Conservation (phyloP, 2,329 filamentous ascomycete species). For the Pseudogymnoascus sp. region DNA sequence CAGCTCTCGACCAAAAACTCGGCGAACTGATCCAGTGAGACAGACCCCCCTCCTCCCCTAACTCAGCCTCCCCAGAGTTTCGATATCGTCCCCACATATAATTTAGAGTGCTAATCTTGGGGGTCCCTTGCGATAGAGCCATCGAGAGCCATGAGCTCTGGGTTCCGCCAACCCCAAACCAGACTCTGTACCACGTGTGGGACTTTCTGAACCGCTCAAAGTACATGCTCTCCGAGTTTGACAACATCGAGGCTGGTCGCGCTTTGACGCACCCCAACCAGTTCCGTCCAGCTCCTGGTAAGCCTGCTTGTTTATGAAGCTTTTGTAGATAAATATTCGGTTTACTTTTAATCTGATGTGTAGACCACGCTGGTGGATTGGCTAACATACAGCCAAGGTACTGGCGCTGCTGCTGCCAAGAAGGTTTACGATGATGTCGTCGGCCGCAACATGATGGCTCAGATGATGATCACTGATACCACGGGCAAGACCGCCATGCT, state of each 20-base stretch:
- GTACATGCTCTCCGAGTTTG: constrained; percentile 37
- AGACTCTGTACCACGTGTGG: constrained; percentile 34
- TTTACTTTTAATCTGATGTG: background rate
- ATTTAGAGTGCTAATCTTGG: background rate
- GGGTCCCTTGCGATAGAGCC: constrained; percentile 13
- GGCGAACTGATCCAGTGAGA: background rate
- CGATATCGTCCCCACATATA: background rate
- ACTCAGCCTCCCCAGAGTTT: constrained; percentile 1
- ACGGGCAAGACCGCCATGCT: constrained; percentile 18
- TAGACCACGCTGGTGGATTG: background rate
- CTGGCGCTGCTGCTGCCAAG: constrained; percentile 17
- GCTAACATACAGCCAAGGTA: constrained; percentile 11
- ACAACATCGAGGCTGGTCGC: constrained; percentile 32
- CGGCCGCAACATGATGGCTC: constrained; percentile 19
- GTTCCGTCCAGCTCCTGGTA: constrained; percentile 23
- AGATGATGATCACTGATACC: constrained; percentile 21
- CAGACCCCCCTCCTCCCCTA: background rate
- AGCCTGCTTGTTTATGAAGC: background rate
- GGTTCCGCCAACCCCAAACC: constrained; percentile 23
- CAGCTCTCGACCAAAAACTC: background rate
- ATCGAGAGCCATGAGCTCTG: constrained; percentile 19
- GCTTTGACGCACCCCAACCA: constrained; percentile 31
- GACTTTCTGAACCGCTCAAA: constrained; percentile 37
- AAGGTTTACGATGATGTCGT: constrained; percentile 20
- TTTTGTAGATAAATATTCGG: background rate